phyloP scores from a whole-genome alignment of 345 rosid genomes.

The Acer yangbiense region DNA sequence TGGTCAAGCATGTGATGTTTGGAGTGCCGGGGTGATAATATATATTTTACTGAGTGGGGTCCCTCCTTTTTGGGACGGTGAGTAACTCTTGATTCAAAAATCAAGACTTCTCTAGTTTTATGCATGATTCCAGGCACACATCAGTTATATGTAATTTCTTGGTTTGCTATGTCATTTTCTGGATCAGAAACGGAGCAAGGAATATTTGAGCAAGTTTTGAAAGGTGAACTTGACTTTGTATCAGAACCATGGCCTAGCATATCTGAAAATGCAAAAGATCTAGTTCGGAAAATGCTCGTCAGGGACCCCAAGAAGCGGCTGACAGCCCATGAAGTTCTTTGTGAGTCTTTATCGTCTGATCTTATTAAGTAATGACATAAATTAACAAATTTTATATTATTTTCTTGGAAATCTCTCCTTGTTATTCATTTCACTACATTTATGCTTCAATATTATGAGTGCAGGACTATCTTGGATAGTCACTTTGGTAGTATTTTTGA shows the following conservation, averaged over 20 bases:
- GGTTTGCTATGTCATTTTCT: slow-evolving; percentile 17
- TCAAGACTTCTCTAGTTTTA: slow-evolving; percentile 4
- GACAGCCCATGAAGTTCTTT: slow-evolving; percentile 86
- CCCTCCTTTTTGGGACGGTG: slow-evolving; percentile 99
- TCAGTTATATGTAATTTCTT: slow-evolving; percentile 22
- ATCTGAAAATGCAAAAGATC: slow-evolving; percentile 86
- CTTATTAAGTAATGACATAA: neutral
- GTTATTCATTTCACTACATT: neutral
- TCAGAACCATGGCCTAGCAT: slow-evolving; percentile 98
- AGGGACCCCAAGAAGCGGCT: slow-evolving; percentile 82
- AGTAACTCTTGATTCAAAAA: slow-evolving; percentile 19
- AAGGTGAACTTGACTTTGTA: slow-evolving; percentile 82
- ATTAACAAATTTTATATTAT: neutral
- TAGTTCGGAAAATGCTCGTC: slow-evolving; percentile 80
- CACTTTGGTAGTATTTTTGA: too few relatives aligned
- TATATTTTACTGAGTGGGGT: slow-evolving; percentile 90
- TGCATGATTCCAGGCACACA: slow-evolving; percentile 16
- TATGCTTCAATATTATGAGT: neutral
- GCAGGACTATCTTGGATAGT: neutral
- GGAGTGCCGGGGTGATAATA: slow-evolving; percentile 97
- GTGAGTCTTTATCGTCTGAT: slow-evolving; percentile 50
- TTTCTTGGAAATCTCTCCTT: neutral
- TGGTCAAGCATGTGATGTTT: slow-evolving; percentile 92
- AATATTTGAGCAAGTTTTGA: slow-evolving; percentile 92
- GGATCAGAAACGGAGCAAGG: slow-evolving; percentile 93